A percentile compares a stretch with the other conserved stretches of the same genome.
phyloP scores from a whole-genome alignment of 768 basidiomycete genomes.

The Suillus luteus region DNA sequence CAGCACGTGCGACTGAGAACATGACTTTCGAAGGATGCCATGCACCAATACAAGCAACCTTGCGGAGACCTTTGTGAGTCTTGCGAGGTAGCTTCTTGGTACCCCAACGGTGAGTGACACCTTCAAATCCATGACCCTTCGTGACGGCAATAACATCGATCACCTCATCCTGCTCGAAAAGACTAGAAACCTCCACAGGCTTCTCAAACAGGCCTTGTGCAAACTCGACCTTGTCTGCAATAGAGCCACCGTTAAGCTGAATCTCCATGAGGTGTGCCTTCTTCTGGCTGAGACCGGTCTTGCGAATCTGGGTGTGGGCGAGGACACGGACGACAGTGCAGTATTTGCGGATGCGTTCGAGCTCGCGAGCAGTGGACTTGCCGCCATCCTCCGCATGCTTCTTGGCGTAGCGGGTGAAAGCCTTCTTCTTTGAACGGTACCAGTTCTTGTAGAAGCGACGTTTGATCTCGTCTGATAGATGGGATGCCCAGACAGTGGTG shows the following conservation, averaged over 20 bases:
- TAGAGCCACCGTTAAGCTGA: constrained; percentile 95
- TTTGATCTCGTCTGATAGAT: constrained; percentile 96
- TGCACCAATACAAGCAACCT: constrained; percentile 98
- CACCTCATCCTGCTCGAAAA: constrained; percentile 97
- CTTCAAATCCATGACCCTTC: constrained; percentile 99
- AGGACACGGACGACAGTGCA: constrained; percentile 99
- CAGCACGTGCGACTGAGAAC: constrained; percentile 99
- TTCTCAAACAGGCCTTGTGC: constrained; percentile 96
- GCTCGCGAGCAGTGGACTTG: constrained; percentile 90
- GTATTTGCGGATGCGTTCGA: constrained; percentile 99
- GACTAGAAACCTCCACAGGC: constrained; percentile 76
- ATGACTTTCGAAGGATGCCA: constrained; percentile 99
- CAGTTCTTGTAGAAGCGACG: constrained; percentile 99
- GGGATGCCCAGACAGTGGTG: constrained; percentile 98
- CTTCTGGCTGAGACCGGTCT: constrained; percentile 98
- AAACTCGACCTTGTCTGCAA: constrained; percentile 97
- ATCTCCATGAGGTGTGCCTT: constrained; percentile 99
- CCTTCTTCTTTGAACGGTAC: constrained; percentile 99
- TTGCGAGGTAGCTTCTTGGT: constrained; percentile 98
- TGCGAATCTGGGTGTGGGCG: constrained; percentile 98
- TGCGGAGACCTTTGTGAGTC: constrained; percentile 99
- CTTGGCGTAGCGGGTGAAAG: constrained; percentile 99
- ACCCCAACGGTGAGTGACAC: constrained; percentile 99
- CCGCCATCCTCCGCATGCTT: constrained; percentile 96
- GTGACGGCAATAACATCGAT: constrained; percentile 98